Evolutionary conservation across 768 basidiomycete genomes (phyloP).

Genomic region (Lactarius evosmus): DNA sequence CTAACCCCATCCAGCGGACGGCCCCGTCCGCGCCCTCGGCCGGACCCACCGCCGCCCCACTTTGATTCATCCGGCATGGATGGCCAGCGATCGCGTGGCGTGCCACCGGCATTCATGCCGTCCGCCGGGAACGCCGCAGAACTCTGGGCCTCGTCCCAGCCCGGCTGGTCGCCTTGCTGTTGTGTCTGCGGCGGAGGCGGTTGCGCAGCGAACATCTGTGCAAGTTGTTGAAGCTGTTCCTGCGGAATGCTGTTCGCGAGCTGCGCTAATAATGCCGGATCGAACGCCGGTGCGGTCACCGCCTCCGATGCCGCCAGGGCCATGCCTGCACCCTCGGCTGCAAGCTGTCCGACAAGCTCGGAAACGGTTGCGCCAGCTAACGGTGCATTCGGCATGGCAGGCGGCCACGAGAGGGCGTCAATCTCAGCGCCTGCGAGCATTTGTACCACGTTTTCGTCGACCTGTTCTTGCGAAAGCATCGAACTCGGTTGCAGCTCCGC

Average conservation of each 20-base stretch:
- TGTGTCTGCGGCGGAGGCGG: slow-evolving; percentile 20
- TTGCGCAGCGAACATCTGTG: slow-evolving; percentile 30
- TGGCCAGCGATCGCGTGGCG: slow-evolving; percentile 37
- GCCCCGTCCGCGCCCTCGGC: slow-evolving; percentile 46
- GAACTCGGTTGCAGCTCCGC: slow-evolving; percentile 61
- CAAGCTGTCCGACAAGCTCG: slow-evolving; percentile 66
- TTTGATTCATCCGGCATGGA: slow-evolving; percentile 46
- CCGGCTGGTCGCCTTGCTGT: slow-evolving; percentile 23
- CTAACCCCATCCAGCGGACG: slow-evolving; percentile 60
- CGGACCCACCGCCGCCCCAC: slow-evolving; percentile 22
- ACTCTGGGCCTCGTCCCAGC: slow-evolving; percentile 26
- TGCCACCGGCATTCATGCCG: slow-evolving; percentile 21
- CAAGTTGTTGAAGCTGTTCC: slow-evolving; percentile 29
- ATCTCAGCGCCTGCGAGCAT: slow-evolving; percentile 73
- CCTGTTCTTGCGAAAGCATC: slow-evolving; percentile 55
- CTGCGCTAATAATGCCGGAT: slow-evolving; percentile 17
- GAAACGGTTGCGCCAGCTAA: slow-evolving; percentile 52
- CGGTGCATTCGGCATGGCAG: slow-evolving; percentile 29
- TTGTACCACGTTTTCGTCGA: slow-evolving; percentile 54
- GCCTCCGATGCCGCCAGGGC: slow-evolving; percentile 36
- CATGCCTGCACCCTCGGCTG: slow-evolving; percentile 36
- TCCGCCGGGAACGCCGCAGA: slow-evolving; percentile 25
- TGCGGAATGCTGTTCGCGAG: slow-evolving; percentile 26
- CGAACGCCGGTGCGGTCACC: slow-evolving; percentile 38
- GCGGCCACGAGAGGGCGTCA: slow-evolving; percentile 60